Percentiles rank a stretch among this genome's conserved stretches.
These are phyloP conservation scores for Trichosanthes truncata DNA, from an alignment of 306 rosid species.

Conservation along the genomic window DNA sequence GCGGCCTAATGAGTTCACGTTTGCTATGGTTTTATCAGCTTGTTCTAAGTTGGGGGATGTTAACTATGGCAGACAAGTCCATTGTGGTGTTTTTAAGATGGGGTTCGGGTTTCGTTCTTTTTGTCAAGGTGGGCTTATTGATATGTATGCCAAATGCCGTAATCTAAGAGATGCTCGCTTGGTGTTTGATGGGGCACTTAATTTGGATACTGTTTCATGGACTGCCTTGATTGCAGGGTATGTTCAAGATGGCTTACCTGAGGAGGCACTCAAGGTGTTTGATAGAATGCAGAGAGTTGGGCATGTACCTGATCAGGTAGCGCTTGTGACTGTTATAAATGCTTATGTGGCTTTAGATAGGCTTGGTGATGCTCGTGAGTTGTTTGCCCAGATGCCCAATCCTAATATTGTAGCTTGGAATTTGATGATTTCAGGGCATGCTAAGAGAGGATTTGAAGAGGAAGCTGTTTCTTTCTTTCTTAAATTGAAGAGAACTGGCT, in stretches of 20 bases:
- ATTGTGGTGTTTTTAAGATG: constrained; percentile 31
- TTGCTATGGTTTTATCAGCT: constrained; percentile 43
- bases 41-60: constrained; percentile 39
- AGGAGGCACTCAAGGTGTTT: constrained; percentile 38
- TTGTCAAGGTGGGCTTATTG: constrained; percentile 50
- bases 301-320: constrained; percentile 42
- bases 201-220: constrained; percentile 23
- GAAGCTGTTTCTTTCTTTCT: constrained; percentile 44
- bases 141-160: constrained; percentile 56
- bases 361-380: constrained; percentile 2
- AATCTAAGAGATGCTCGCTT: constrained; percentile 32
- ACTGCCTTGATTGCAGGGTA: constrained; percentile 51
- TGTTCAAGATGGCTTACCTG: constrained; percentile 36
- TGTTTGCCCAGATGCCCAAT: constrained; percentile 39
- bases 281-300: constrained; percentile 16
- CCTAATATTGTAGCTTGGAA: constrained; percentile 64
- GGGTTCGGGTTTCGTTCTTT: constrained; percentile 34
- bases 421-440: constrained; percentile 35
- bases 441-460: constrained; percentile 34
- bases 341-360: constrained; percentile 29
- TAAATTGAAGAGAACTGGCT: constrained; percentile 39
- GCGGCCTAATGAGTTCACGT: constrained; percentile 43
- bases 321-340: constrained; percentile 36
- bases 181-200: constrained; percentile 26
- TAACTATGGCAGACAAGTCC: constrained; percentile 44